phyloP scores from a whole-genome alignment of 768 basidiomycete species.

The Kwoniella dejecticola region DNA sequence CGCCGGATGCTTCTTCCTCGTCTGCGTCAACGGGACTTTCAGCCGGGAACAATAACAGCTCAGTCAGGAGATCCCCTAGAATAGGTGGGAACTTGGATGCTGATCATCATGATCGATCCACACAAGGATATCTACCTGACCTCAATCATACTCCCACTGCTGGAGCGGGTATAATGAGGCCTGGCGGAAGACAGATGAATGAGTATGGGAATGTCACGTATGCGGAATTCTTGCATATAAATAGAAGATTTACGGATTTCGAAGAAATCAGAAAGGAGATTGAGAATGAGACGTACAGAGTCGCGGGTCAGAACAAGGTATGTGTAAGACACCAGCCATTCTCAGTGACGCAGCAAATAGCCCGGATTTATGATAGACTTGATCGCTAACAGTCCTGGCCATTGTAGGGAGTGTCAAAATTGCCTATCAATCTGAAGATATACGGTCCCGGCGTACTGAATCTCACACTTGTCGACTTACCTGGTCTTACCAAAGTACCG shows the following conservation, averaged over 20 bases:
- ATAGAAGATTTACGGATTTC: constrained; percentile 96
- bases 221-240: constrained; percentile 95
- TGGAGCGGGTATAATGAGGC: constrained; percentile 44
- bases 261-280: constrained; percentile 92
- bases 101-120: background rate
- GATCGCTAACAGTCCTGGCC: constrained; percentile 8
- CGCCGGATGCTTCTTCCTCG: constrained; percentile 61
- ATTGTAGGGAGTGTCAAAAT: constrained; percentile 78
- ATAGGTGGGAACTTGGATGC: constrained; percentile 28
- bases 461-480: constrained; percentile 92
- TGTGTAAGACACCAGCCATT: constrained; percentile 5
- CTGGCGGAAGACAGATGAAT: constrained; percentile 40
- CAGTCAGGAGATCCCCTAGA: constrained; percentile 27
- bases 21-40: background rate
- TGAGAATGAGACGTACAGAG: constrained; percentile 93
- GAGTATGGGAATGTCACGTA: constrained; percentile 65
- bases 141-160: constrained; percentile 30
- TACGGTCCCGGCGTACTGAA: constrained; percentile 95
- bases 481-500: constrained; percentile 82
- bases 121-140: constrained; percentile 30
- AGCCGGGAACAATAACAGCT: background rate
- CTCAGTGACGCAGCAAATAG: no score
- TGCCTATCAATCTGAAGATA: constrained; percentile 93
- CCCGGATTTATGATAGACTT: no score
- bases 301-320: constrained; percentile 94